Evolutionary conservation across 106 monocot genomes (phyloP).

Genomic region (Dendrobium catenatum): DNA sequence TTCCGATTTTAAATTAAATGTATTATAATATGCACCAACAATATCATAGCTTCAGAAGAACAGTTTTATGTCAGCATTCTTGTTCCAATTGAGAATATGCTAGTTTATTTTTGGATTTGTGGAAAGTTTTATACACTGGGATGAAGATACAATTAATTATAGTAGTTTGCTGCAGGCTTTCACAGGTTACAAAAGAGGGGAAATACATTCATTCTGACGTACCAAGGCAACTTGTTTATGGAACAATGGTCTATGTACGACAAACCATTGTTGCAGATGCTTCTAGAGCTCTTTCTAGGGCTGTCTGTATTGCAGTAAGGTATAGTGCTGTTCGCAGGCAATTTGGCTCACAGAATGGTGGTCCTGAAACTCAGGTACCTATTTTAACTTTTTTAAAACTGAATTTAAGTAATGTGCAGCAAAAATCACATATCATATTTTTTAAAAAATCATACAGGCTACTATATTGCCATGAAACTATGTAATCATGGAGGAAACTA

Average conservation of each 20-base stretch:
- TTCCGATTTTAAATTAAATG: neutral
- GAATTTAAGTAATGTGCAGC: neutral
- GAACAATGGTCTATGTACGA: slow-evolving; percentile 95
- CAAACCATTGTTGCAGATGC: slow-evolving; percentile 87
- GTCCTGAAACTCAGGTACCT: slow-evolving; percentile 72
- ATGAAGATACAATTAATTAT: neutral
- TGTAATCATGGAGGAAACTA: neutral
- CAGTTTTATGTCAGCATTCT: neutral
- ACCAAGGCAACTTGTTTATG: slow-evolving; percentile 82
- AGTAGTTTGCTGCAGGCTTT: slow-evolving; percentile 42
- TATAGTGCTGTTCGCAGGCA: slow-evolving; percentile 90
- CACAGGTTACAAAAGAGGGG: slow-evolving; percentile 86
- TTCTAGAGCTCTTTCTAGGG: slow-evolving; percentile 81
- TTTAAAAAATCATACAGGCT: neutral
- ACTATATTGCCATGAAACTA: neutral
- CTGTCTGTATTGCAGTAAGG: slow-evolving; percentile 84
- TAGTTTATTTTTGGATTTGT: neutral
- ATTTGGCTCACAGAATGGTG: slow-evolving; percentile 85
- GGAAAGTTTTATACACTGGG: neutral
- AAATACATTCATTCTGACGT: slow-evolving; percentile 77
- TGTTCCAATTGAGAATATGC: neutral
- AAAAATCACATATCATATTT: neutral
- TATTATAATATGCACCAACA: neutral
- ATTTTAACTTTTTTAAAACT: neutral
- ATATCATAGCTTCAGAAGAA: neutral